Conservation (phyloP, 768 basidiomycete genomes). For the Tephrocybe sp. region DNA sequence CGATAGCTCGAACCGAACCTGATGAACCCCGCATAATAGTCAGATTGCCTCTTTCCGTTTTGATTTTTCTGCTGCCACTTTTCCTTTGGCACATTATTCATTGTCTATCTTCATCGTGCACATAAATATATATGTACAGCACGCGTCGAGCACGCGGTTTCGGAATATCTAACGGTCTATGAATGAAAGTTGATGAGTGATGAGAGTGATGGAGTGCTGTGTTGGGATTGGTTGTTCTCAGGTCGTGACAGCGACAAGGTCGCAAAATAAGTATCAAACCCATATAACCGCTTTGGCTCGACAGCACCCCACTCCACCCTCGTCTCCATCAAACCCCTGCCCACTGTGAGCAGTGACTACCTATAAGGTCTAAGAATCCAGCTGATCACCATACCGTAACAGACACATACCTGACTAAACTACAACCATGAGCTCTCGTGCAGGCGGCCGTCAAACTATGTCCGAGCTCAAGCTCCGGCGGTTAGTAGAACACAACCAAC, state of each 20-base stretch:
- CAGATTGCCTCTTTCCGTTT: constrained; percentile 6
- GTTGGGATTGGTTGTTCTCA: constrained; percentile 19
- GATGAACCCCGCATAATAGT: neutral
- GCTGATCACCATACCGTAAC: neutral
- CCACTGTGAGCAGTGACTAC: neutral
- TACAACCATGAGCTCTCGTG: constrained; percentile 55
- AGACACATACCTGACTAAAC: constrained; percentile 12
- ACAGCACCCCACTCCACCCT: neutral
- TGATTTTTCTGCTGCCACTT: neutral
- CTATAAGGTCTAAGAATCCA: neutral
- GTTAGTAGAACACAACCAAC: constrained; percentile 91
- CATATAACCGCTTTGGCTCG: constrained; percentile 6
- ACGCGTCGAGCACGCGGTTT: constrained; percentile 9
- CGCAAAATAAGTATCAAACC: constrained; percentile 15
- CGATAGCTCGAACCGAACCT: constrained; percentile 9
- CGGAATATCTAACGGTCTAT: constrained; percentile 5
- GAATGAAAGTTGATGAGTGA: constrained; percentile 12
- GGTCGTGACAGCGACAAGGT: constrained; percentile 19
- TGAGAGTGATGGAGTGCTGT: constrained; percentile 17
- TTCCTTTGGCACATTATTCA: constrained; percentile 15
- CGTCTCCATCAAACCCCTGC: neutral
- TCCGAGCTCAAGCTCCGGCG: constrained; percentile 96
- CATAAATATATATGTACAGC: constrained; percentile 15
- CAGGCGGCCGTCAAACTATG: constrained; percentile 83
- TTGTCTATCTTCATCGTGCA: constrained; percentile 3